A percentile compares a stretch with the other conserved stretches of the same genome.
Conservation (phyloP, 2,329 filamentous ascomycete species). For the Cladophialophora carrionii region DNA sequence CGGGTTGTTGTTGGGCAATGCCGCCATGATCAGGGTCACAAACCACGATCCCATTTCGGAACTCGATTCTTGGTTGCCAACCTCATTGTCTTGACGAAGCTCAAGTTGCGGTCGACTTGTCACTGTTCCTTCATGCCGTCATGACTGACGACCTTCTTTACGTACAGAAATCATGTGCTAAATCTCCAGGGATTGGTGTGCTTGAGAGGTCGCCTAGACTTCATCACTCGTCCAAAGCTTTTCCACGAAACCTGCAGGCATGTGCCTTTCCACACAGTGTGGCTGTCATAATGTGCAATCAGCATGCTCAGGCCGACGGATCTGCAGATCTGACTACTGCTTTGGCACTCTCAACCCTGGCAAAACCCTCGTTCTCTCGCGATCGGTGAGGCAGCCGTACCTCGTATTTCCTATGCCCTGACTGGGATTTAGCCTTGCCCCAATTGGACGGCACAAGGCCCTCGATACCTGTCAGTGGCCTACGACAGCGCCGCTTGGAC, state of each 20-base stretch:
- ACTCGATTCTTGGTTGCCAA: not conserved
- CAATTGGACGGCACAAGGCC: not conserved
- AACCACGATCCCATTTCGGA: not conserved
- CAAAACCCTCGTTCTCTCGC: not conserved
- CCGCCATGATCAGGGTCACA: not conserved
- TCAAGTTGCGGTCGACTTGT: not conserved
- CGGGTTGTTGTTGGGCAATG: not conserved
- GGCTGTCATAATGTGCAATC: not conserved
- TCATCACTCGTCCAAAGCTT: not conserved
- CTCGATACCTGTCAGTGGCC: not conserved
- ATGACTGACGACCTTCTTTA: not conserved
- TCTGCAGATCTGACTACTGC: not conserved
- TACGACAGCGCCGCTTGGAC: not conserved
- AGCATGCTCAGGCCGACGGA: not conserved
- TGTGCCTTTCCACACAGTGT: not conserved
- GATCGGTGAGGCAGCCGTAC: not conserved
- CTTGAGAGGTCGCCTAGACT: not conserved
- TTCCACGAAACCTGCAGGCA: not conserved
- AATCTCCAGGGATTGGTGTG: not conserved
- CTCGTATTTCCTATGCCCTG: not conserved
- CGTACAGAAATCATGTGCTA: not conserved
- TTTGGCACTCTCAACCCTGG: not conserved
- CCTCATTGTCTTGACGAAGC: not conserved
- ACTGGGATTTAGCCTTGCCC: not conserved
- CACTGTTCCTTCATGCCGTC: conserved; percentile 3